Evolutionary conservation across 768 basidiomycete species (phyloP).

Genomic region (Naganishia randhawae): DNA sequence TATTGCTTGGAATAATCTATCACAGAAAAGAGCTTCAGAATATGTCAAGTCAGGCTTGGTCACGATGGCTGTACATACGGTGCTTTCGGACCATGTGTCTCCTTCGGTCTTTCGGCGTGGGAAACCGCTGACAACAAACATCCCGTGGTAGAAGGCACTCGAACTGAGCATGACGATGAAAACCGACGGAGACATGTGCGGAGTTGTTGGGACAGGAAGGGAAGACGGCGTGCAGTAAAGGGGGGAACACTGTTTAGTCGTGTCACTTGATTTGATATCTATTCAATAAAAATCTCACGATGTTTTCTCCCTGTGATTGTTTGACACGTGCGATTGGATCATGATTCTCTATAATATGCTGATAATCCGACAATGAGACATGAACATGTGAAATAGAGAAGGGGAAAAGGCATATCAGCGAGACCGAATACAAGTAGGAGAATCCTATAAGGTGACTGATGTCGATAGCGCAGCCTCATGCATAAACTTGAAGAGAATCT

Average conservation of each 20-base stretch:
- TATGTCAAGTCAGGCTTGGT: background rate
- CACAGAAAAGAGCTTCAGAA: background rate
- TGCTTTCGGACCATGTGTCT: constrained; percentile 78
- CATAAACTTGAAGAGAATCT: constrained; percentile 54
- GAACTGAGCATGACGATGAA: constrained; percentile 56
- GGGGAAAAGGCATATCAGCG: constrained; percentile 4
- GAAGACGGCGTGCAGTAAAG: constrained; percentile 17
- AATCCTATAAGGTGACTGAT: background rate
- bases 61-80: constrained; percentile 33
- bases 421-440: background rate
- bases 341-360: constrained; percentile 65
- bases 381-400: background rate
- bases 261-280: no score
- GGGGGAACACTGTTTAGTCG: background rate
- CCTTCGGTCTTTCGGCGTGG: constrained; percentile 69
- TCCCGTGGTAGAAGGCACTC: constrained; percentile 63
- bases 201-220: constrained; percentile 32
- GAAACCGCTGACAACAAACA: constrained; percentile 60
- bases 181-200: no score
- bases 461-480: no score
- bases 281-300: constrained; percentile 64
- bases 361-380: background rate
- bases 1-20: constrained; percentile 76
- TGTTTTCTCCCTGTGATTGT: constrained; percentile 78
- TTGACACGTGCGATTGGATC: constrained; percentile 75